Conservation (phyloP, 1,139 yeast species). For the Geotrichum citri-aurantii region DNA sequence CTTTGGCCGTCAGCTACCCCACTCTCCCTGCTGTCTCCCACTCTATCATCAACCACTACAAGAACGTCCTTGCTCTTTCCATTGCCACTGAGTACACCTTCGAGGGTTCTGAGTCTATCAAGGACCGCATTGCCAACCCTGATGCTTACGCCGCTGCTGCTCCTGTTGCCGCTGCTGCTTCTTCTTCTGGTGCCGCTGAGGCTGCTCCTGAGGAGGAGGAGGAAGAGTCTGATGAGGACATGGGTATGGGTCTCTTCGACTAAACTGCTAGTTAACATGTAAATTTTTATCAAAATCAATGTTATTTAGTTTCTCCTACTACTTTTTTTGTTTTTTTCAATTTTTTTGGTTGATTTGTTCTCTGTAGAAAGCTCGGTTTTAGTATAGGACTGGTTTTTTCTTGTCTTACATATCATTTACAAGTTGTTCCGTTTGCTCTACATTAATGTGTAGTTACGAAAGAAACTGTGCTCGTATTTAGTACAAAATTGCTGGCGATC, state of each 20-base stretch:
- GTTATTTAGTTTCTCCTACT: neutral
- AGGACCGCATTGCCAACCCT: slow-evolving; percentile 99
- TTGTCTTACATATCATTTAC: neutral
- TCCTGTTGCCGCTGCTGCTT: slow-evolving; percentile 70
- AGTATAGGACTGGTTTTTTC: too few relatives aligned
- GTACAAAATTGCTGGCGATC: too few relatives aligned
- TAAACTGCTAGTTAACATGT: slow-evolving; percentile 39
- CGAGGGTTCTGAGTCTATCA: slow-evolving; percentile 98
- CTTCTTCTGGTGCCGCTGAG: slow-evolving; percentile 58
- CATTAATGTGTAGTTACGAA: too few relatives aligned
- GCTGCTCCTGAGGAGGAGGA: slow-evolving; percentile 74
- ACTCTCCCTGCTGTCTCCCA: slow-evolving; percentile 99
- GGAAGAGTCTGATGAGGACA: slow-evolving; percentile 74
- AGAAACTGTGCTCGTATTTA: too few relatives aligned
- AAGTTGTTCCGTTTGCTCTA: too few relatives aligned
- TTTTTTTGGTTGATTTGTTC: neutral
- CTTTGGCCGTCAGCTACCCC: slow-evolving; percentile 98
- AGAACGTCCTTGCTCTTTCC: slow-evolving; percentile 96
- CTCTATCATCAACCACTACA: slow-evolving; percentile 98
- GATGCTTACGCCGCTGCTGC: slow-evolving; percentile 99
- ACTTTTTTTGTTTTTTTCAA: neutral
- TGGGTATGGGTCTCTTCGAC: slow-evolving; percentile 99
- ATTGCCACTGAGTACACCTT: slow-evolving; percentile 97
- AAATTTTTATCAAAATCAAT: neutral
- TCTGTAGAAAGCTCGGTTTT: neutral